phyloP scores from a whole-genome alignment of 2,329 filamentous ascomycete species.

The Zymoseptoria pseudotritici region DNA sequence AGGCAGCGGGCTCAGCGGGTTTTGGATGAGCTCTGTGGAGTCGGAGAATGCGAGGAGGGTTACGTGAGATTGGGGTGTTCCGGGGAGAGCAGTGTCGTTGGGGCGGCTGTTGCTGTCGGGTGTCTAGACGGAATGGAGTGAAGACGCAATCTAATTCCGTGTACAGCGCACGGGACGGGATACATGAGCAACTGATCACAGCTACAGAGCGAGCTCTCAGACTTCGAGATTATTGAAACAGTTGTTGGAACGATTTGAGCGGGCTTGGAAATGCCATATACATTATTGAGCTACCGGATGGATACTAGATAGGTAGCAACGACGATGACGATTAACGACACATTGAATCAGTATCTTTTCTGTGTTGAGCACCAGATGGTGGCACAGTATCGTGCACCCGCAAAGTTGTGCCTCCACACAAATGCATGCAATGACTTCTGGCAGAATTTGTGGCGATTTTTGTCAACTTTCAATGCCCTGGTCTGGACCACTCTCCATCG shows the following conservation, averaged over 20 bases:
- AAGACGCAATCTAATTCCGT: neutral
- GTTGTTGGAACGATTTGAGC: neutral
- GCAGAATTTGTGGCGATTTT: neutral
- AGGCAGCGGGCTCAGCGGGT: slow-evolving; percentile 54
- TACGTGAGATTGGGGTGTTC: slow-evolving; percentile 59
- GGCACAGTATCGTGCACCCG: neutral
- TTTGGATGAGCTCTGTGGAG: slow-evolving; percentile 50
- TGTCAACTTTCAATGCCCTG: neutral
- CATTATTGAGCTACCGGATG: neutral
- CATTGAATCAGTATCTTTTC: neutral
- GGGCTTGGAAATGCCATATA: neutral
- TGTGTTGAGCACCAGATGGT: neutral
- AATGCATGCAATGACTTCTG: neutral
- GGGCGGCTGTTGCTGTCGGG: slow-evolving; percentile 59
- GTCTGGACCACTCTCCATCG: neutral
- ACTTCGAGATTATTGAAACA: neutral
- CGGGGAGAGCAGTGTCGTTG: slow-evolving; percentile 66
- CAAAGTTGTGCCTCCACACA: neutral
- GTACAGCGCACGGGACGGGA: too few species aligned
- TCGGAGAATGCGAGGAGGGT: slow-evolving; percentile 33
- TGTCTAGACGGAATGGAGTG: slow-evolving; percentile 16
- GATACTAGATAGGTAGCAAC: neutral
- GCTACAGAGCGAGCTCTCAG: too few species aligned
- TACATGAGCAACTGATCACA: too few species aligned
- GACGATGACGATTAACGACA: neutral